These are phyloP conservation scores for Fusarium coffeatum DNA, from an alignment of 2,329 filamentous ascomycete genomes.

Conservation along the genomic window DNA sequence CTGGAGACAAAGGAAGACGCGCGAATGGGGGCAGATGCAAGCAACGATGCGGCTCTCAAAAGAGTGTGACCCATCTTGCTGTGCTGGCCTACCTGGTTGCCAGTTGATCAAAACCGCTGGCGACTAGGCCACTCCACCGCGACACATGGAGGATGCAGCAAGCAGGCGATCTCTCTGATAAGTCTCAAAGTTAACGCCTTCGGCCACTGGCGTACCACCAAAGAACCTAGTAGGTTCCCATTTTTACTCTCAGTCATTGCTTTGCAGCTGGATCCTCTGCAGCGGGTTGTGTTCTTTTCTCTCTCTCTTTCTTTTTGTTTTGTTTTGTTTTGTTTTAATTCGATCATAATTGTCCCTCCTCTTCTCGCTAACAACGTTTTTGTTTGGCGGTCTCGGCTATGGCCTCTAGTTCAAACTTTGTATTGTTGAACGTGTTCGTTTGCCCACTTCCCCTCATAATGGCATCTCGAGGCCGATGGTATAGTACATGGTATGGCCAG, in stretches of 20 bases:
- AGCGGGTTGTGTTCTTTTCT: conserved; percentile 19
- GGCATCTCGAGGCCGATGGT: conserved; percentile 14
- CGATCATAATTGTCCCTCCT: not conserved
- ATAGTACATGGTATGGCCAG: conserved; percentile 11
- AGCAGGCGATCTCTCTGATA: conserved; percentile 61
- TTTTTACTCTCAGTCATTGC: conserved; percentile 27
- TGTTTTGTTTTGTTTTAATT: conserved; percentile 2
- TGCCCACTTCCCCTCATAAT: conserved; percentile 12
- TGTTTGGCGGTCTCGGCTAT: conserved; percentile 1
- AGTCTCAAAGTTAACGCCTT: conserved; percentile 49
- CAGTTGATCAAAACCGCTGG: conserved; percentile 78
- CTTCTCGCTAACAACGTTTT: not conserved
- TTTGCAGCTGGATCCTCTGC: conserved; percentile 28
- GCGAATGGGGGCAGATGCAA: conserved; percentile 64
- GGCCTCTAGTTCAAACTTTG: conserved; percentile 23
- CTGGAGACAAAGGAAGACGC: conserved; percentile 55
- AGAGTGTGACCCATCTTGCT: conserved; percentile 81
- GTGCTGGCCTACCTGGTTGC: conserved; percentile 88
- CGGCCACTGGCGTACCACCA: conserved; percentile 45
- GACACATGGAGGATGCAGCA: conserved; percentile 57
- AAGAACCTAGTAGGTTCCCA: conserved; percentile 42
- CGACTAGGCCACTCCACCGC: conserved; percentile 73
- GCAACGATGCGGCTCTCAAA: conserved; percentile 73
- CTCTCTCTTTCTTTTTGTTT: conserved; percentile 1
- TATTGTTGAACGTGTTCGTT: conserved; percentile 3